Base-by-base conservation (phyloP, 495 filamentous ascomycete species). In the Entonaema liquescens region DNA sequence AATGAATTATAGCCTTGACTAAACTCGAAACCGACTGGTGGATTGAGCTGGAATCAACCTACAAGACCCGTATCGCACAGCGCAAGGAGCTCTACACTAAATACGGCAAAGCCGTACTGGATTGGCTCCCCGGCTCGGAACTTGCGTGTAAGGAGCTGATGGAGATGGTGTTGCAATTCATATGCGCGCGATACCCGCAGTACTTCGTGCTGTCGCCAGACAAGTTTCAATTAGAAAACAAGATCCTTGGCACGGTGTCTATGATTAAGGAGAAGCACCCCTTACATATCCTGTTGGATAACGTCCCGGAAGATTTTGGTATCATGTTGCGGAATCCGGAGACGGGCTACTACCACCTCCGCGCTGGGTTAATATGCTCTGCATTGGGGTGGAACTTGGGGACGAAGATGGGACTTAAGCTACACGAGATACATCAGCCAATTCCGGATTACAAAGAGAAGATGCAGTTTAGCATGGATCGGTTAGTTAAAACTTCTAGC, bases 401-500 rank as follows among this genome's bases (percentile, higher is more conserved):
- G 0, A 88, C 83, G 11, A 97, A 97, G 81, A 86, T 95, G 49
- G 93, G 92, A 13, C 77, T 89, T 68, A 85, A 85, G 55, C 81
- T 97, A 33, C 82, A 90, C 55, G 85, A 92, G 64, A 95, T 97
- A 68, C 94, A 97, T 77, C 77, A 75, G 2, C 86, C 89, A 1
- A 90, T 97, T 28, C 93, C 94, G 0, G 92, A 97, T 71, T 96
- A 95, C 76, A 93, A 93, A 65, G 91, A 93, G 79, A 95, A 94
- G 81, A 95, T 97, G 91, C 87, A 91, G 49, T 90, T 92, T 55
- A 92, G 89, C 15, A 94, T 97, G 91, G 92, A 97, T 75, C 87
- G 92, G 87, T 77, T 57, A 59, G 62, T 11, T n/a, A n/a, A n/a
- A n/a, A n/a, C n/a, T n/a, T n/a, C n/a, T n/a, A 1, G 0, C 5